These are phyloP conservation scores for Xylaria bambusicola DNA, from an alignment of 495 filamentous ascomycete species.

Conservation along the genomic window DNA sequence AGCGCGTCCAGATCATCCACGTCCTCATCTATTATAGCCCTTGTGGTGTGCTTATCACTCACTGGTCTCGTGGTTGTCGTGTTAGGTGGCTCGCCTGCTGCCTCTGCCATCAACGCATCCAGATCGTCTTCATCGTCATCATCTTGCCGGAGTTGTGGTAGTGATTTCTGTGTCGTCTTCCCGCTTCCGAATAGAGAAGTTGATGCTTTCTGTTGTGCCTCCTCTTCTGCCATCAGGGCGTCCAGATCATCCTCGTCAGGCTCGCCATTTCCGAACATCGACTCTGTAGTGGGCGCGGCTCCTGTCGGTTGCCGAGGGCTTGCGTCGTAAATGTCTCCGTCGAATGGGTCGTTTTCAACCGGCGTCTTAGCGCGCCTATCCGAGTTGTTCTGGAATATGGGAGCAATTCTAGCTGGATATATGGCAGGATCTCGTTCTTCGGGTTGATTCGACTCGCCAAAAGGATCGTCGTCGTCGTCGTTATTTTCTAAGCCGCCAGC, in stretches of 20 bases:
- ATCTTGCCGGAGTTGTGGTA: conserved; percentile 8
- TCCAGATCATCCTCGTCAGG: conserved; percentile 54
- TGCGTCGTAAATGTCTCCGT: conserved; percentile 47
- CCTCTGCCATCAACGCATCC: conserved; percentile 55
- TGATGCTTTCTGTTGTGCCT: conserved; percentile 29
- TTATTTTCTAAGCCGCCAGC: conserved; percentile 36
- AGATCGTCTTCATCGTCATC: conserved; percentile 52
- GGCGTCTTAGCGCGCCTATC: conserved; percentile 34
- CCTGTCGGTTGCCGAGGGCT: conserved; percentile 32
- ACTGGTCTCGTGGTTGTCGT: conserved; percentile 17
- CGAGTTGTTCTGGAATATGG: conserved; percentile 46
- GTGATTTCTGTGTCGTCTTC: not conserved
- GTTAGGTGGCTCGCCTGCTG: conserved; percentile 35
- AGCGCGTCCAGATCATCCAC: conserved; percentile 51
- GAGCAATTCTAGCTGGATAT: conserved; percentile 44
- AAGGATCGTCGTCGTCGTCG: conserved; percentile 50
- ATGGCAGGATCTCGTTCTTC: conserved; percentile 35
- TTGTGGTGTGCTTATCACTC: not conserved
- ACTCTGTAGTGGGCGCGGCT: conserved; percentile 16
- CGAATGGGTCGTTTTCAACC: conserved; percentile 32
- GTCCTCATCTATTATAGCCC: conserved; percentile 23
- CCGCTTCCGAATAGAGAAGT: conserved; percentile 39
- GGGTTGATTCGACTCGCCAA: conserved; percentile 24
- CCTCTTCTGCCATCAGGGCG: conserved; percentile 51
- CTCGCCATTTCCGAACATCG: conserved; percentile 21